Base-by-base conservation (phyloP, 1,139 yeast genomes). In the Yamadazyma buinensis region DNA sequence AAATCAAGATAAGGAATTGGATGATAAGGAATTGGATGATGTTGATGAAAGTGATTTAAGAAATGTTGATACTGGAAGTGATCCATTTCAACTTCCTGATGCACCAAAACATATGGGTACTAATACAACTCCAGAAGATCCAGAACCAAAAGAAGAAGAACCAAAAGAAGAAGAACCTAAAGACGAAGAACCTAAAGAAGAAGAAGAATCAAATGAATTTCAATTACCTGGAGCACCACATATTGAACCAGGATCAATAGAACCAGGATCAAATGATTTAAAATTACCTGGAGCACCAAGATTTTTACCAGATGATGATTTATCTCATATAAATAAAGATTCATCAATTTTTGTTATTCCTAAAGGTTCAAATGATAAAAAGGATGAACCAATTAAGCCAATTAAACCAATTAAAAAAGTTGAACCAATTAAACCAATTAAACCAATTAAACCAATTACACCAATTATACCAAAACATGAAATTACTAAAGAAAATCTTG, bases 241-340 rank as follows among this genome's bases (percentile, higher is more conserved):
- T 39, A 48, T 59, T 35, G 45, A 56, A 3, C 72, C 72, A 0
- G 5, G 7, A 7, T 7, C 19, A 17, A n/a, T n/a, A n/a, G n/a
- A n/a, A n/a, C 57, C 52, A n/a, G 56, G 49, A 17, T 43, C 43
- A 8, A 45, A 40, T 6, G 39, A 52, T 39, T 19, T 65, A 14
- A 57, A 53, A 37, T 52, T 67, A 25, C 74, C 74, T 0, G 72
- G 72, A 0, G 70, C 71, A 1, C 74, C 74, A 7, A 63, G 54
- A 37, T 64, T 61, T 42, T 51, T 66, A 24, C 72, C 73, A 1
- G 69, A 65, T 39, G 69, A 61, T 32, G 73, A 66, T 34, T 38
- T 63, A 20, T 48, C 63, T 3, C 57, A 51, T 29, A 67, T 67
- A 30, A 67, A 65, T 47, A 67, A 65, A 40, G 50, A 51, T 7